Evolutionary conservation across 1,139 yeast genomes (phyloP).

Genomic region (Pichia sp.): DNA sequence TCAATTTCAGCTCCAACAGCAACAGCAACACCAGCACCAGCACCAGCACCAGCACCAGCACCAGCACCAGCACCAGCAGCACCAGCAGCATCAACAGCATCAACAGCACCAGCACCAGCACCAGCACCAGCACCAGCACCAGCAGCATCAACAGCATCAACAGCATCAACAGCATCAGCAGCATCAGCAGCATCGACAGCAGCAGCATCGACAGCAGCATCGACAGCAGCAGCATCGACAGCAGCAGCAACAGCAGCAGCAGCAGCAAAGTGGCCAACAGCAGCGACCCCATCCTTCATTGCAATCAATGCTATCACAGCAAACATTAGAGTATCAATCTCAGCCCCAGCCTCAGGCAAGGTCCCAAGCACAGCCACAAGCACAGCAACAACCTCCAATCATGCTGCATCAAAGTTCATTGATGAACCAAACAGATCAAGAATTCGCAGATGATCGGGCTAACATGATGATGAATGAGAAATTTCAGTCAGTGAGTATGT

Average conservation of each 20-base stretch:
- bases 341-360: slow-evolving; percentile 8
- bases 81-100: not conserved
- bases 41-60: slow-evolving; percentile 3
- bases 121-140: slow-evolving; percentile 17
- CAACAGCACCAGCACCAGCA: slow-evolving; percentile 21
- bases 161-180: not conserved
- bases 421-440: not conserved
- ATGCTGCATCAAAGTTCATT: not conserved
- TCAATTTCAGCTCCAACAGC: no score
- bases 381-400: slow-evolving; percentile 4
- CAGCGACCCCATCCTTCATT: not conserved
- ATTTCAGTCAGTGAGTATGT: not conserved
- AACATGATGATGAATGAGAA: not conserved
- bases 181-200: not conserved
- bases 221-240: not conserved
- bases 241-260: slow-evolving; percentile 4
- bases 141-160: slow-evolving; percentile 19
- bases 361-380: slow-evolving; percentile 8
- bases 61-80: not conserved
- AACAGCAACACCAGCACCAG: no score
- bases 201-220: slow-evolving; percentile 8
- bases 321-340: slow-evolving; percentile 1
- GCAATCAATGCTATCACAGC: slow-evolving; percentile 6
- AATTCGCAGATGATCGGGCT: slow-evolving; percentile 4
- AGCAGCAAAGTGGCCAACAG: not conserved